Percentiles rank a stretch among this genome's conserved stretches.
Evolutionary conservation across 78 protist species (phyloP).

Genomic region (Dictyostelium brefeldianum): DNA sequence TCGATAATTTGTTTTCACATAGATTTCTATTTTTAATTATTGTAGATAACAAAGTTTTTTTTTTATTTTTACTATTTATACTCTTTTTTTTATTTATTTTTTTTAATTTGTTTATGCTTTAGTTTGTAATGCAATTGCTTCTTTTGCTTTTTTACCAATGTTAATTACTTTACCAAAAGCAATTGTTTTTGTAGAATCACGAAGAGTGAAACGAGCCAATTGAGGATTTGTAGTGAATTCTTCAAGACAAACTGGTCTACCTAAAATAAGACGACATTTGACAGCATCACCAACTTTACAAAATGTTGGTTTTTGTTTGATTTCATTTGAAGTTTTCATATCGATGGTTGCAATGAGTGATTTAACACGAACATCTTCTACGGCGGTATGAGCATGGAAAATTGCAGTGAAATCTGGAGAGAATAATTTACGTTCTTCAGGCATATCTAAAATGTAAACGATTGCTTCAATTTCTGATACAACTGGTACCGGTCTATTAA

Average conservation of each 20-base stretch:
- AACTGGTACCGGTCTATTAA: constrained; percentile 49
- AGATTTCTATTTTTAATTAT: background rate
- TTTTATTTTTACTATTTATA: background rate
- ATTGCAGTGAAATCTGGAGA: constrained; percentile 87
- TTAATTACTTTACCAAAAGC: constrained; percentile 78
- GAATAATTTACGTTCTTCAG: constrained; percentile 84
- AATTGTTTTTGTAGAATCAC: constrained; percentile 92
- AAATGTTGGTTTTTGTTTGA: constrained; percentile 91
- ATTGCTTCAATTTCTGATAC: constrained; percentile 87
- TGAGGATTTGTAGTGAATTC: constrained; percentile 87
- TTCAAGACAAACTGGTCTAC: constrained; percentile 89
- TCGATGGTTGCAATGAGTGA: constrained; percentile 81
- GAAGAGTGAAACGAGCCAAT: constrained; percentile 96
- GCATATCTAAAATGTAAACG: constrained; percentile 87
- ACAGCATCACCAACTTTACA: constrained; percentile 86
- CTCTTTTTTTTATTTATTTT: background rate
- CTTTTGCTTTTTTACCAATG: constrained; percentile 71
- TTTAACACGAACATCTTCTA: constrained; percentile 83
- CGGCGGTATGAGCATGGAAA: constrained; percentile 92
- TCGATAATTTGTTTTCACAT: background rate
- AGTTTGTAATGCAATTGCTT: constrained; percentile 21
- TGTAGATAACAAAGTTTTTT: background rate
- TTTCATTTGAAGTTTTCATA: constrained; percentile 89
- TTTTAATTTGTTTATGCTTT: background rate
- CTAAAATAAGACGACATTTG: constrained; percentile 84